Evolutionary conservation across 1,284 basidiomycete genomes (phyloP).

Genomic region (Agroathelia rolfsii): DNA sequence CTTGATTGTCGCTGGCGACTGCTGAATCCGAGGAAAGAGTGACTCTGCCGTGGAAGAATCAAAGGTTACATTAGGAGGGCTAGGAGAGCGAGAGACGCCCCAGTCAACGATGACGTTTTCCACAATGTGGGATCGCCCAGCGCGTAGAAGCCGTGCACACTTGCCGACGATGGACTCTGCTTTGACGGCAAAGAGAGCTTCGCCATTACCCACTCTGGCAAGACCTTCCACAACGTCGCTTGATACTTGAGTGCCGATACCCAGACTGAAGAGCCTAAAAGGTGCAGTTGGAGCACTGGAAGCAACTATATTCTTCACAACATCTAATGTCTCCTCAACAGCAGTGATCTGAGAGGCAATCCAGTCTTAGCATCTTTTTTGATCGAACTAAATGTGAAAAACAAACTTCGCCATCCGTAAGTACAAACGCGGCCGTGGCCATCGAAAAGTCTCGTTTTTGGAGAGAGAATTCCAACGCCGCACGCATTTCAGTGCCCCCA

Average conservation of each 20-base stretch:
- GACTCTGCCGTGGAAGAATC: conserved; percentile 9
- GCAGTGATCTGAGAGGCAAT: conserved; percentile 17
- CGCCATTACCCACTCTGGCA: conserved; percentile 39
- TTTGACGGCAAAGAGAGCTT: conserved; percentile 32
- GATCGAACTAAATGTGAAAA: conserved; percentile 2
- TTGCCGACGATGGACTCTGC: conserved; percentile 36
- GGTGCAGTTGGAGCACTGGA: conserved; percentile 18
- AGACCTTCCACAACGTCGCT: conserved; percentile 39
- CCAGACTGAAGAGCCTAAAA: conserved; percentile 42
- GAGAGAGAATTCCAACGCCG: conserved; percentile 28
- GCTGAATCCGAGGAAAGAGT: conserved; percentile 29
- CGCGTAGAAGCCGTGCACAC: conserved; percentile 37
- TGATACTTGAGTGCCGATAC: conserved; percentile 42
- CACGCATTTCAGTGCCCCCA: conserved; percentile 38
- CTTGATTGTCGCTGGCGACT: conserved; percentile 31
- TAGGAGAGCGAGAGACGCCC: conserved; percentile 26
- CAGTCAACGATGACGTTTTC: conserved; percentile 39
- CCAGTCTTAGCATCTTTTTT: not conserved
- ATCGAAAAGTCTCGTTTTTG: conserved; percentile 19
- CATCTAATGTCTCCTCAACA: conserved; percentile 13
- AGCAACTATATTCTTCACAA: conserved; percentile 22
- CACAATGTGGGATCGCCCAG: conserved; percentile 35
- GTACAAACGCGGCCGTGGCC: conserved; percentile 37
- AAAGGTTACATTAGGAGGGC: conserved; percentile 9
- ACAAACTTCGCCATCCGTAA: conserved; percentile 42